Evolutionary conservation across 139 green algal species (phyloP), one percentile per base, ranked within the genome.

Genomic region (Pleodorina starrii): DNA sequence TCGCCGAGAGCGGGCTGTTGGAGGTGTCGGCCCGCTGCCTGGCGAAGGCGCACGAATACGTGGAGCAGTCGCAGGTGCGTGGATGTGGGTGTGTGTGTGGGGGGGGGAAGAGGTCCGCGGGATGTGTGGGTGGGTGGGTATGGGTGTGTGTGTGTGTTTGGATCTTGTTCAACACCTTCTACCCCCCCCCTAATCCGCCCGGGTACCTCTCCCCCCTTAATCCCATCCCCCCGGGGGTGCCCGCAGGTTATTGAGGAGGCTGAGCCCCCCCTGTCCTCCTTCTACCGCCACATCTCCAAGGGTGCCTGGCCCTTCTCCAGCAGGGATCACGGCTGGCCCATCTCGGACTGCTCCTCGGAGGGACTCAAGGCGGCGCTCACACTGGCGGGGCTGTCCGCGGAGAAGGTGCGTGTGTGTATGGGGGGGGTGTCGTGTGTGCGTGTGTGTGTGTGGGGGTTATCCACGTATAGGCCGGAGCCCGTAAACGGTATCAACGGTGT

Each of bases 241-340:
- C 43, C 11, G 0, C 91, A 95, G 92, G 92, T 95, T 68, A 77
- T 94, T 11, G 90, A 93, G 74, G 90, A 94, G 84, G 89, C 90
- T 35, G 89, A 94, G n/a, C 78, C 90, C 16, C 94, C 96, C 1
- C 90, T 99, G 74, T 44, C 27, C 4, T 48, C 92, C 63, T 99
- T 92, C 79, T 99, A 99, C 95, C 95, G 98, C 82, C 98, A 99
- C 94, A 98, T 98, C 91, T 97, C 90, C 91, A 98, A 97, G 90
- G 98, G 98, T 54, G 98, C 98, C 0, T 99, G 98, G 98, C 98
- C 98, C 27, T 99, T 99, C 93, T 97, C 91, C 68, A 99, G 93
- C 0, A 84, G 95, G 0, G 98, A 99, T 89, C 98, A 99, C 93
- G 98, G 98, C 85, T 99, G 98, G 98, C 98, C 98, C 71, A 99